Conservation (phyloP, 768 basidiomycete genomes). For the Termitomyces heimii region DNA sequence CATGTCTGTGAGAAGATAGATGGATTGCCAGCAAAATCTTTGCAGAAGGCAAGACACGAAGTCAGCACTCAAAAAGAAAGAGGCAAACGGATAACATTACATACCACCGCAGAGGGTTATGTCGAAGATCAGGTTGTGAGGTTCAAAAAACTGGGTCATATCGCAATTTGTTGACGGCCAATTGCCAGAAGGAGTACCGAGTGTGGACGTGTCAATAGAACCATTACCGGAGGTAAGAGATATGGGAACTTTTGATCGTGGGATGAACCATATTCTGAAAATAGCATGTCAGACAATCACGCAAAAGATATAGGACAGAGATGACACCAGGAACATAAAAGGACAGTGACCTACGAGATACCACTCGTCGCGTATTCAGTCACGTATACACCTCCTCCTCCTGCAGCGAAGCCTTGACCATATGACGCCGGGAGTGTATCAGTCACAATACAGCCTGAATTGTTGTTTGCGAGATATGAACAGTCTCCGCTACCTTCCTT, state of each 20-base stretch:
- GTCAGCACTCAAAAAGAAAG: background rate
- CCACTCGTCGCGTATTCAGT: conserved; percentile 65
- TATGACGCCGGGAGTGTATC: conserved; percentile 53
- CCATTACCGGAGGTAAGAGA: conserved; percentile 42
- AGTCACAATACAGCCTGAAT: conserved; percentile 61
- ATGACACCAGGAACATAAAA: background rate
- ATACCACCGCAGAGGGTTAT: conserved; percentile 65
- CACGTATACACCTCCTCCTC: conserved; percentile 69
- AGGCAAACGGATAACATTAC: conserved; percentile 6
- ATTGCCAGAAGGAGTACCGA: conserved; percentile 67
- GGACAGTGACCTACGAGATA: conserved; percentile 44
- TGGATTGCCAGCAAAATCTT: conserved; percentile 46
- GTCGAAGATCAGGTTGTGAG: conserved; percentile 66
- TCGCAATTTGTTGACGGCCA: conserved; percentile 57
- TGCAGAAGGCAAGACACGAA: background rate
- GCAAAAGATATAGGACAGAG: background rate
- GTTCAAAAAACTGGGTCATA: conserved; percentile 46
- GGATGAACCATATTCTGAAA: conserved; percentile 59
- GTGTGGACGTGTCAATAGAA: conserved; percentile 45
- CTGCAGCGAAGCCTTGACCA: conserved; percentile 58
- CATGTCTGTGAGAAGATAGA: conserved; percentile 56
- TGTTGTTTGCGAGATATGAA: conserved; percentile 42
- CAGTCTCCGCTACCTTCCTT: conserved; percentile 55
- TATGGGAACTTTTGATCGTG: conserved; percentile 42
- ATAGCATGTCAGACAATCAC: background rate